Percentiles rank a stretch among this genome's conserved stretches.
These are phyloP conservation scores for Rhodosporidiobolus sp. DNA, from an alignment of 768 basidiomycete species.

Conservation along the genomic window DNA sequence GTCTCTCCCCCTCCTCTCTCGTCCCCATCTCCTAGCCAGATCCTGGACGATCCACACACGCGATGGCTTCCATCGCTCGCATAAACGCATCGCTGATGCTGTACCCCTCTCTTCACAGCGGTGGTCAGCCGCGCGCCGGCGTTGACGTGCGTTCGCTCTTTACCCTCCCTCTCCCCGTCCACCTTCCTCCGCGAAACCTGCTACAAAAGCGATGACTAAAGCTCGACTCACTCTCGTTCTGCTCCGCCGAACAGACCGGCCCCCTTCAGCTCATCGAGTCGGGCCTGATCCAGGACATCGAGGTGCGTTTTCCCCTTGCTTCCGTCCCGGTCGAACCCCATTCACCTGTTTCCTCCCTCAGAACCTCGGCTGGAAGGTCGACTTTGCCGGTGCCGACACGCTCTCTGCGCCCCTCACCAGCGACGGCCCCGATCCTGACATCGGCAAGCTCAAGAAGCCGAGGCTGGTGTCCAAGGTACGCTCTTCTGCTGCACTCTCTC, in stretches of 20 bases:
- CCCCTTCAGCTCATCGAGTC: slow-evolving; percentile 86
- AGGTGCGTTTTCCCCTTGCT: slow-evolving; percentile 16
- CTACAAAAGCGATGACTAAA: background rate
- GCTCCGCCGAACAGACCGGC: slow-evolving; percentile 56
- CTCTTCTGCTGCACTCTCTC: background rate
- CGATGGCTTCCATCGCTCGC: no score
- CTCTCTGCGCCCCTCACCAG: slow-evolving; percentile 12
- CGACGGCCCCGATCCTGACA: slow-evolving; percentile 66
- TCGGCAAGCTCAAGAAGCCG: slow-evolving; percentile 87
- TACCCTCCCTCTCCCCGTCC: background rate
- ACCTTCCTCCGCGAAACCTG: no score
- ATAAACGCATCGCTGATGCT: slow-evolving; percentile 53
- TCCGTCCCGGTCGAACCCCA: background rate
- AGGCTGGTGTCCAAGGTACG: slow-evolving; percentile 65
- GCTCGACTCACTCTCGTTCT: slow-evolving; percentile 15
- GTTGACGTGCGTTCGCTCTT: slow-evolving; percentile 58
- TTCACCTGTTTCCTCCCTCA: background rate
- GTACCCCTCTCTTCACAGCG: slow-evolving; percentile 37
- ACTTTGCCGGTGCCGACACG: slow-evolving; percentile 64
- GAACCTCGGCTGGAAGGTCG: slow-evolving; percentile 77
- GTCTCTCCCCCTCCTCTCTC: slow-evolving; percentile 39
- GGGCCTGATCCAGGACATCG: slow-evolving; percentile 59
- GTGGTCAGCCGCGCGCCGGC: slow-evolving; percentile 65
- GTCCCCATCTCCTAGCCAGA: background rate
- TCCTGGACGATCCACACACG: no score